Conservation (phyloP, 176 grass and related monocot species). For the Avena atlantica region DNA sequence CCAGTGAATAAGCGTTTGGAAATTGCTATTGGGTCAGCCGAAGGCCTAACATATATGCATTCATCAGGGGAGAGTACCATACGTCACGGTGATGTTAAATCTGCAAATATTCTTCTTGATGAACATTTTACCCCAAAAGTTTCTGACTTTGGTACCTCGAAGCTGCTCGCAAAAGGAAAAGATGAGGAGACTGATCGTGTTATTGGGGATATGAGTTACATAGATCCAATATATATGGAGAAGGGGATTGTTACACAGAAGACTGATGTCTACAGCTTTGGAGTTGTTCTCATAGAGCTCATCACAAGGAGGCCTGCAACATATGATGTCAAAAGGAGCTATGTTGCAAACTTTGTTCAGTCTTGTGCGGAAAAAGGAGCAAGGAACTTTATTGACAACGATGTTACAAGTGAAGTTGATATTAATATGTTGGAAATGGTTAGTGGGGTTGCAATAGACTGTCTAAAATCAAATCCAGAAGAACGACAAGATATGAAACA, state of each 20-base stretch:
- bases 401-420: slow-evolving; percentile 4
- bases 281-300: slow-evolving; percentile 2
- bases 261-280: neutral
- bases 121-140: neutral
- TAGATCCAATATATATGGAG: slow-evolving; percentile 8
- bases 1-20: neutral
- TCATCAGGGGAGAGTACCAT: neutral
- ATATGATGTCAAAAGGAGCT: neutral
- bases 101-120: slow-evolving; percentile 9
- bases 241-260: neutral
- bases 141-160: neutral
- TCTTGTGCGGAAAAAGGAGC: neutral
- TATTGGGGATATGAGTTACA: slow-evolving; percentile 4
- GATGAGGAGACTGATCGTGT: neutral
- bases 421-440: neutral
- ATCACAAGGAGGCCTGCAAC: slow-evolving; percentile 2
- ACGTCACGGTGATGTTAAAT: neutral
- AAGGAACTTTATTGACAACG: neutral
- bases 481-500: neutral
- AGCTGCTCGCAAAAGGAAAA: neutral
- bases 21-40: slow-evolving; percentile 5
- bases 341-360: neutral
- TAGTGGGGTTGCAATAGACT: neutral
- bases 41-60: neutral
- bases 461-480: slow-evolving; percentile 1